These are phyloP conservation scores for Stachybotrys chartarum DNA, from an alignment of 2,329 filamentous ascomycete species.

Conservation along the genomic window DNA sequence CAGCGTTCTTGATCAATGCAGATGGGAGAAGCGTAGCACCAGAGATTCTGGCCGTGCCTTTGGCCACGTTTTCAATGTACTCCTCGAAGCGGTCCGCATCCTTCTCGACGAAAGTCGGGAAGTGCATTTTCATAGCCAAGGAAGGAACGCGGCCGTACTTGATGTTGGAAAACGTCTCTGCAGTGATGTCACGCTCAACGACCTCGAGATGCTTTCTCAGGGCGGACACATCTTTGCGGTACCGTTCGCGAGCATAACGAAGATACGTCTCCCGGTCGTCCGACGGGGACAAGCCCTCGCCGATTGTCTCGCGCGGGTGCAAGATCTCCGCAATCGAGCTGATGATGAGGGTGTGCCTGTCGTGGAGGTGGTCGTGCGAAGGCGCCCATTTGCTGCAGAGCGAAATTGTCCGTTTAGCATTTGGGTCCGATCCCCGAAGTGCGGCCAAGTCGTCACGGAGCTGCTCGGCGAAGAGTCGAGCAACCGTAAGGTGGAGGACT, in stretches of 20 bases:
- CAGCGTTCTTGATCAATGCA: constrained; percentile 28
- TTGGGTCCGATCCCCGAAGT: constrained; percentile 29
- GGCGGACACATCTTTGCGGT: constrained; percentile 42
- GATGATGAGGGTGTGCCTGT: constrained; percentile 49
- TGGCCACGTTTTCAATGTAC: constrained; percentile 41
- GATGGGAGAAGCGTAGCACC: constrained; percentile 49
- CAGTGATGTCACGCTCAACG: constrained; percentile 44
- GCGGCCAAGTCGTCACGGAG: constrained; percentile 37
- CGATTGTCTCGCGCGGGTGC: constrained; percentile 26
- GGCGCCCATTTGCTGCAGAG: constrained; percentile 57
- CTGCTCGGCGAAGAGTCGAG: constrained; percentile 50
- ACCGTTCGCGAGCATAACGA: constrained; percentile 44
- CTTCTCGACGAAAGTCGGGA: constrained; percentile 38
- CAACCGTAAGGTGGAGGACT: constrained; percentile 43
- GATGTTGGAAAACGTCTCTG: constrained; percentile 39
- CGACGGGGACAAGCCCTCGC: constrained; percentile 21
- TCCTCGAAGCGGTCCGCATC: constrained; percentile 40
- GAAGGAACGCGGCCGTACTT: constrained; percentile 51
- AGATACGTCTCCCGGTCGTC: constrained; percentile 43
- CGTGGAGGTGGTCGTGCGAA: constrained; percentile 45
- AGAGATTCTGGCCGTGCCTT: constrained; percentile 42
- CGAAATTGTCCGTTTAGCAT: constrained; percentile 38
- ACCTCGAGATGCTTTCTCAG: constrained; percentile 45
- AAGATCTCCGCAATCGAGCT: constrained; percentile 51
- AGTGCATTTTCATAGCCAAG: constrained; percentile 48